These are phyloP conservation scores for Ogataea paraovalis DNA, from an alignment of 805 yeast genomes.

Conservation along the genomic window DNA sequence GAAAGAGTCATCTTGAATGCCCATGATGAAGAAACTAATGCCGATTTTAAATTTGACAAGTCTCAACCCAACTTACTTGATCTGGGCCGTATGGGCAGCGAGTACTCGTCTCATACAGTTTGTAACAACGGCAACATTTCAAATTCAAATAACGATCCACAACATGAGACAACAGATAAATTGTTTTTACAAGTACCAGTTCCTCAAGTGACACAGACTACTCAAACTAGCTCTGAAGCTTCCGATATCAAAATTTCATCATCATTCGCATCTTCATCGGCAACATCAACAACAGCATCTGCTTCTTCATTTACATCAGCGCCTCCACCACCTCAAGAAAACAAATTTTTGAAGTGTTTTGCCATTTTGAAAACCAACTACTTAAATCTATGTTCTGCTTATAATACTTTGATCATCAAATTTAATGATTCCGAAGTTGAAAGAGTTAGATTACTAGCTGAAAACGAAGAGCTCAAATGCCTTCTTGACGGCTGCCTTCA, in stretches of 20 bases:
- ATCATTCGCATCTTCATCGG: no score
- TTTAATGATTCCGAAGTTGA: conserved; percentile 21
- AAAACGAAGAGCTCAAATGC: conserved; percentile 25
- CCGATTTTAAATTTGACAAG: background rate
- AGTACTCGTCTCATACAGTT: no score
- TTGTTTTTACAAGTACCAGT: background rate
- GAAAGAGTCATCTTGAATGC: conserved; percentile 4
- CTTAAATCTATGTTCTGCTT: conserved; percentile 19
- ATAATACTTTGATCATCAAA: conserved; percentile 18
- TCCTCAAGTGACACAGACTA: background rate
- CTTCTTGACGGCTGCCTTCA: conserved; percentile 21
- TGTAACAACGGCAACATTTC: no score
- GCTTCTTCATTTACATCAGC: background rate
- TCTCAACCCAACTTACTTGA: background rate
- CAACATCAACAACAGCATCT: background rate
- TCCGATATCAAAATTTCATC: no score
- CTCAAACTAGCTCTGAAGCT: background rate
- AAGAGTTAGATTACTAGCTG: conserved; percentile 15
- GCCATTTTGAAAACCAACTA: conserved; percentile 22
- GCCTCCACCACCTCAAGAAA: conserved; percentile 9
- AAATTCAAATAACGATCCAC: background rate
- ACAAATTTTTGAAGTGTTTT: conserved; percentile 20
- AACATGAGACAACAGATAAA: background rate
- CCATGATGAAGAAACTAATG: background rate
- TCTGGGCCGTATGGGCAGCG: background rate